A percentile compares a stretch with the other conserved stretches of the same genome.
These are phyloP conservation scores for Laguncularia racemosa DNA, from an alignment of 345 rosid genomes.

Conservation along the genomic window DNA sequence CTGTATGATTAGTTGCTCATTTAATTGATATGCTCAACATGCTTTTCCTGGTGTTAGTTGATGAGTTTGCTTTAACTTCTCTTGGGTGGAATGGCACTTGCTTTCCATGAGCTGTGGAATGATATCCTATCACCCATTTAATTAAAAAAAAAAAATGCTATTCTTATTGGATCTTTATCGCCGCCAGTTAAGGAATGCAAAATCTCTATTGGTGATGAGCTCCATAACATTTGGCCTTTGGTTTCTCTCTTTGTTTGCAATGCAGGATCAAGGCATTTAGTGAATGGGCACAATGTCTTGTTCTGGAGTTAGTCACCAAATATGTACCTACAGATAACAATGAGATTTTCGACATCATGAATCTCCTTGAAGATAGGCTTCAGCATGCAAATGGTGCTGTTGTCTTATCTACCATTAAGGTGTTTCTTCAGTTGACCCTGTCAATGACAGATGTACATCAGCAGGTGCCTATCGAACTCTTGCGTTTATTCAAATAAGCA, in stretches of 20 bases:
- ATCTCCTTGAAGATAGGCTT: slow-evolving; percentile 98
- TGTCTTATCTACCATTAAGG: slow-evolving; percentile 82
- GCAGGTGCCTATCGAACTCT: slow-evolving; percentile 44
- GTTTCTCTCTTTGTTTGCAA: neutral
- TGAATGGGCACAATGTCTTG: slow-evolving; percentile 98
- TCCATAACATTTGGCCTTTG: neutral
- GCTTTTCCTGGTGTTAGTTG: too few relatives aligned
- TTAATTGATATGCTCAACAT: too few relatives aligned
- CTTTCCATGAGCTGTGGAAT: too few relatives aligned
- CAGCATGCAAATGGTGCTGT: slow-evolving; percentile 99
- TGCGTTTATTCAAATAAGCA: neutral
- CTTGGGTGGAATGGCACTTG: too few relatives aligned
- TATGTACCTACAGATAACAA: slow-evolving; percentile 77
- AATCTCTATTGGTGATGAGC: neutral
- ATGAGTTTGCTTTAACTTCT: too few relatives aligned
- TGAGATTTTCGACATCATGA: slow-evolving; percentile 97
- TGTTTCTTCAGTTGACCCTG: slow-evolving; percentile 80
- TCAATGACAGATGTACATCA: slow-evolving; percentile 98
- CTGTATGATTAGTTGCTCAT: too few relatives aligned
- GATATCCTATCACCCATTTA: too few relatives aligned
- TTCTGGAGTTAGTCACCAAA: slow-evolving; percentile 85
- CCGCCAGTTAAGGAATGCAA: neutral
- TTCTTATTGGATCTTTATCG: too few relatives aligned
- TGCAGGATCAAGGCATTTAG: slow-evolving; percentile 88
- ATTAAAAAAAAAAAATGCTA: too few relatives aligned